phyloP scores from a whole-genome alignment of 352 stramenopile species.

The Phytophthora ohioensis region DNA sequence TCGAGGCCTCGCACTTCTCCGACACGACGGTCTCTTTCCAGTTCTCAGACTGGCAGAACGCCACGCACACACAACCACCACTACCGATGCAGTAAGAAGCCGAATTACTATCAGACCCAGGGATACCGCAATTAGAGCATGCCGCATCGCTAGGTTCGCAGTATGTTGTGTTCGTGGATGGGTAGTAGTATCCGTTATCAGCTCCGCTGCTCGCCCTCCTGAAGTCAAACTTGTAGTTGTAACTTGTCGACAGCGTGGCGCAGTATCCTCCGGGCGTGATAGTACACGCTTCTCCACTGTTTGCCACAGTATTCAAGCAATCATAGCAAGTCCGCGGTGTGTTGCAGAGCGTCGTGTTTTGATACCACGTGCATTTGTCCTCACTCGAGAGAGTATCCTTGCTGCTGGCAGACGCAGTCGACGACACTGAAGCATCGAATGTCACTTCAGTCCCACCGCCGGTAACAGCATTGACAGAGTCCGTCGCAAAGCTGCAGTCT shows the following conservation, averaged over 20 bases:
- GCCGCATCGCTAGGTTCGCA: conserved; percentile 43
- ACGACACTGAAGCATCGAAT: background rate
- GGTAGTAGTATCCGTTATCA: conserved; percentile 48
- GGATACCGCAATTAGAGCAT: conserved; percentile 35
- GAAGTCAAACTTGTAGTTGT: conserved; percentile 40
- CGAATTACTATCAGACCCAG: conserved; percentile 17
- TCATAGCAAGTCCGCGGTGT: conserved; percentile 48
- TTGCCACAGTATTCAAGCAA: conserved; percentile 43
- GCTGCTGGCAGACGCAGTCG: conserved; percentile 10
- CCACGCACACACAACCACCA: conserved; percentile 47
- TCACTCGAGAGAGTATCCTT: conserved; percentile 38
- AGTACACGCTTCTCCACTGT: conserved; percentile 40
- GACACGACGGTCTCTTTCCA: conserved; percentile 31
- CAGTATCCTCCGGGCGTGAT: conserved; percentile 49
- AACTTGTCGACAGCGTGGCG: conserved; percentile 36
- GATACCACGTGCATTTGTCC: conserved; percentile 51
- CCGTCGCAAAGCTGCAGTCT: conserved; percentile 30
- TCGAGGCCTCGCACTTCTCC: conserved; percentile 20
- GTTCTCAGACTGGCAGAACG: conserved; percentile 44
- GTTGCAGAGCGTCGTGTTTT: conserved; percentile 38
- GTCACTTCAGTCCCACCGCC: background rate
- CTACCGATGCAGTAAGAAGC: conserved; percentile 42
- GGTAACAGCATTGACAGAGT: conserved; percentile 26
- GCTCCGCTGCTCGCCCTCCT: conserved; percentile 23
- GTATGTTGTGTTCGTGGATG: conserved; percentile 60